Percentiles rank a stretch among this genome's conserved stretches.
Evolutionary conservation across 768 basidiomycete species (phyloP).

Genomic region (Trametes villosa): DNA sequence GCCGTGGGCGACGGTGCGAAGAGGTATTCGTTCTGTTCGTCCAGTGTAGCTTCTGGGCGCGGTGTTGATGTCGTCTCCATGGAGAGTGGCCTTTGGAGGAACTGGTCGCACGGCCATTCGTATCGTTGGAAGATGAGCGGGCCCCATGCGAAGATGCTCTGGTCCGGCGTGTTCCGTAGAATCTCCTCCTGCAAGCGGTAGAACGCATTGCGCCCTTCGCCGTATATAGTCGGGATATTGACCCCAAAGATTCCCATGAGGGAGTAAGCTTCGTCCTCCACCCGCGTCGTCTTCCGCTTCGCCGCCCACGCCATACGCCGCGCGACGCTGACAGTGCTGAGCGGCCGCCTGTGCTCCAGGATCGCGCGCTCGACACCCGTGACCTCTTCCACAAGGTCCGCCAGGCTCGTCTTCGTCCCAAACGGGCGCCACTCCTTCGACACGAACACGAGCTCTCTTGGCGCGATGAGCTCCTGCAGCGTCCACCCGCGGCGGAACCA

Average conservation of each 20-base stretch:
- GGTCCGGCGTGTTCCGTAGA: constrained; percentile 3
- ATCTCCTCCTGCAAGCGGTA: constrained; percentile 16
- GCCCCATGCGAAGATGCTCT: constrained; percentile 13
- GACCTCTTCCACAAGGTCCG: constrained; percentile 9
- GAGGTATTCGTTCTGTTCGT: background rate
- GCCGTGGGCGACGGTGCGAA: constrained; percentile 1
- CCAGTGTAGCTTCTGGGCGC: background rate
- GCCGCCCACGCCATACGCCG: constrained; percentile 19
- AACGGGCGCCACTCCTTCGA: constrained; percentile 8
- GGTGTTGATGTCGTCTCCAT: background rate
- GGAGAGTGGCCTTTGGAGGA: no score
- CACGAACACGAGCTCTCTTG: constrained; percentile 2
- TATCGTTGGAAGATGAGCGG: constrained; percentile 1
- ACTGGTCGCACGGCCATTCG: background rate
- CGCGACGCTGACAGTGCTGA: constrained; percentile 11
- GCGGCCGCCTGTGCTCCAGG: constrained; percentile 1
- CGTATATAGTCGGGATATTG: constrained; percentile 5
- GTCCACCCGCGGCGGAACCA: constrained; percentile 17
- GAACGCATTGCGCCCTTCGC: constrained; percentile 15
- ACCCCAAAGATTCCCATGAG: constrained; percentile 17
- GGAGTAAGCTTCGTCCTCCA: constrained; percentile 17
- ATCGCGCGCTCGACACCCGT: constrained; percentile 8
- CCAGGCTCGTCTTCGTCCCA: constrained; percentile 12
- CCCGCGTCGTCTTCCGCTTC: constrained; percentile 14
- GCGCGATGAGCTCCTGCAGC: constrained; percentile 16